Conservation (phyloP, 1,284 basidiomycete species). For the Apiotrichum gamsii region DNA sequence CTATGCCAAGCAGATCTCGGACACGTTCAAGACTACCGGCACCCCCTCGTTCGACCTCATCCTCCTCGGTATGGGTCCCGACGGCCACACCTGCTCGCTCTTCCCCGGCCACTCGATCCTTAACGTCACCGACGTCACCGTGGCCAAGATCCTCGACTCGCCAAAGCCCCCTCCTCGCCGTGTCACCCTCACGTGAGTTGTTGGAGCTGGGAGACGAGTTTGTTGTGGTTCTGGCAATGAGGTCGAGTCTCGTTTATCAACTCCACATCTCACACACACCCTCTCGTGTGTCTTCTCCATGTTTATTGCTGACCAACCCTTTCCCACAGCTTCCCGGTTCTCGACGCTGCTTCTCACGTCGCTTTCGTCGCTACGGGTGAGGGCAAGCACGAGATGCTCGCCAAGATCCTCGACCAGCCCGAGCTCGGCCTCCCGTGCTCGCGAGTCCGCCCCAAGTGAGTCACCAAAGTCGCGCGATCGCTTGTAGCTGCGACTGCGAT, state of each 20-base stretch:
- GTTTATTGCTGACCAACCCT: too few relatives aligned
- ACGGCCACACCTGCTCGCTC: slow-evolving; percentile 93
- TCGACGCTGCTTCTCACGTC: slow-evolving; percentile 81
- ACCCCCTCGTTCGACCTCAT: slow-evolving; percentile 90
- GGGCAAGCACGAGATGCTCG: slow-evolving; percentile 73
- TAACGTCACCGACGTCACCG: slow-evolving; percentile 82
- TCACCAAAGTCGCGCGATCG: slow-evolving; percentile 1
- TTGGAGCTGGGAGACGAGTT: background rate
- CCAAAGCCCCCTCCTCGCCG: slow-evolving; percentile 88
- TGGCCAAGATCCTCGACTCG: slow-evolving; percentile 84
- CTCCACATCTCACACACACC: background rate
- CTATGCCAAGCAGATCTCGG: slow-evolving; percentile 90
- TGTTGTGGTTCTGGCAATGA: too few relatives aligned
- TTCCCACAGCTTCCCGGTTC: slow-evolving; percentile 64
- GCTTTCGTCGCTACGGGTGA: slow-evolving; percentile 83
- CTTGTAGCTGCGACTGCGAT: too few relatives aligned
- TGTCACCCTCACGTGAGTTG: slow-evolving; percentile 58
- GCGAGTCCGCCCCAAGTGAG: slow-evolving; percentile 63
- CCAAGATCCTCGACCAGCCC: slow-evolving; percentile 69
- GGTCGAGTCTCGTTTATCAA: too few relatives aligned
- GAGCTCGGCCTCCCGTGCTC: slow-evolving; percentile 76
- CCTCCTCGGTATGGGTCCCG: slow-evolving; percentile 86
- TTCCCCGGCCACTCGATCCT: slow-evolving; percentile 90
- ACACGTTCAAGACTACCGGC: slow-evolving; percentile 82
- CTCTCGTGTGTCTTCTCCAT: too few relatives aligned